Evolutionary conservation across 2,329 filamentous ascomycete genomes (phyloP).

Genomic region (Colletotrichum abscissum): DNA sequence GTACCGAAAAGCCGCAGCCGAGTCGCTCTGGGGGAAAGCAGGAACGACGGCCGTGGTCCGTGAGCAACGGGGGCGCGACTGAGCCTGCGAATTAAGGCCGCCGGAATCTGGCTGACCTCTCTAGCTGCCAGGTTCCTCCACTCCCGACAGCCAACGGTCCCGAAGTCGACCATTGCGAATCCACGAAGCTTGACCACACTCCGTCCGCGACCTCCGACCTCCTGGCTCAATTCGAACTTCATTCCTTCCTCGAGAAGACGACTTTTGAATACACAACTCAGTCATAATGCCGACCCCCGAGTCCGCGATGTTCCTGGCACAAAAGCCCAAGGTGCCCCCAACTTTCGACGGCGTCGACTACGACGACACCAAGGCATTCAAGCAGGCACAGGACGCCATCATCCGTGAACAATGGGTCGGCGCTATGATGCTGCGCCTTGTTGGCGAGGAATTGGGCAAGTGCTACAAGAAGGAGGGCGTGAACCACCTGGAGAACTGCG

Average conservation of each 20-base stretch:
- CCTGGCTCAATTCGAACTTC: slow-evolving; percentile 6
- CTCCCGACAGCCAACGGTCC: slow-evolving; percentile 17
- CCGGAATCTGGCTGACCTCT: slow-evolving; percentile 30
- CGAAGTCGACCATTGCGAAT: slow-evolving; percentile 23
- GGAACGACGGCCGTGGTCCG: background rate
- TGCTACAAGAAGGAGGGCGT: slow-evolving; percentile 88
- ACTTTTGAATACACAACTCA: background rate
- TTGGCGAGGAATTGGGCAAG: slow-evolving; percentile 85
- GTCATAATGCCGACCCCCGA: slow-evolving; percentile 82
- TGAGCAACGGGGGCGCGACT: background rate
- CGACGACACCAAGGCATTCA: slow-evolving; percentile 83
- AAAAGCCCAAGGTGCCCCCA: slow-evolving; percentile 84
- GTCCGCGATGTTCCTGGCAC: slow-evolving; percentile 82
- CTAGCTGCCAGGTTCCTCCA: slow-evolving; percentile 24
- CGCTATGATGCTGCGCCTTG: slow-evolving; percentile 88
- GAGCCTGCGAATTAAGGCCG: slow-evolving; percentile 34
- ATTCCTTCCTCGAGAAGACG: background rate
- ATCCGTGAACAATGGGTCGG: slow-evolving; percentile 90
- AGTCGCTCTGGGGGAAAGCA: background rate
- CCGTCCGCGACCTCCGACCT: slow-evolving; percentile 2
- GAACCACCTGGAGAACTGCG: slow-evolving; percentile 91
- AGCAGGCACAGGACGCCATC: slow-evolving; percentile 84
- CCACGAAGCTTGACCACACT: slow-evolving; percentile 25
- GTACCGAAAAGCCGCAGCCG: slow-evolving; percentile 20
- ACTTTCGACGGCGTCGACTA: slow-evolving; percentile 91